Evolutionary conservation across 345 rosid genomes (phyloP), one percentile per base, ranked within the genome.

Genomic region (Populus tremula): DNA sequence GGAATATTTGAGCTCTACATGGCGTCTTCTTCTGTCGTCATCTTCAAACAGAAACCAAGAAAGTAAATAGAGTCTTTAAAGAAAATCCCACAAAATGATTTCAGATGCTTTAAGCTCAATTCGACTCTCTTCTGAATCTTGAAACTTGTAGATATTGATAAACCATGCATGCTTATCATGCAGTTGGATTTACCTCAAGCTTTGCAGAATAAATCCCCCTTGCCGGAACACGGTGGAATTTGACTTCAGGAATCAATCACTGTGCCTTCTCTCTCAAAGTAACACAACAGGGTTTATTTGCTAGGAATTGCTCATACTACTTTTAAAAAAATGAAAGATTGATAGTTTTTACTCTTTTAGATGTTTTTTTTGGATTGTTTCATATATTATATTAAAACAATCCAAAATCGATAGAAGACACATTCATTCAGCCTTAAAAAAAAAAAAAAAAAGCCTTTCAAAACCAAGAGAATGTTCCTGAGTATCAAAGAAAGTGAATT

Each of bases 11-110:
- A 89, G 87, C 31, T 89, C 87, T 87, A 89, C 79, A 75, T 89
- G 87, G 76, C 88, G 84, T 80, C 90, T 85, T 80, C 90, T 85
- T 74, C 47, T 78, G 73, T 87, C 91, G 41, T 89, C 91, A 72
- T 89, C 91, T 81, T 79, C 87, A 27, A 73, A n/a, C 49, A 27
- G 64, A 3, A 29, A 31, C 18, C 21, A 73, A 20, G 18, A 71
- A 49, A 0, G 18, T 54, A 33, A 69, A 2, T 4, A 33, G 66
- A 36, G 35, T 73, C 33, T 64, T 67, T 31, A 13, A 54, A 33
- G 13, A 63, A 65, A 49, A 27, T 49, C 49, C 41, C 6, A 4
- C 13, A 17, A 43, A 50, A 66, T 53, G 69, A 71, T 71, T 29
- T 43, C 27, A 18, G 31, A 73, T 72, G 5, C 38, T 39, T 53